phyloP scores from a whole-genome alignment of 2,329 filamentous ascomycete genomes.

The Diplodia scrobiculata region DNA sequence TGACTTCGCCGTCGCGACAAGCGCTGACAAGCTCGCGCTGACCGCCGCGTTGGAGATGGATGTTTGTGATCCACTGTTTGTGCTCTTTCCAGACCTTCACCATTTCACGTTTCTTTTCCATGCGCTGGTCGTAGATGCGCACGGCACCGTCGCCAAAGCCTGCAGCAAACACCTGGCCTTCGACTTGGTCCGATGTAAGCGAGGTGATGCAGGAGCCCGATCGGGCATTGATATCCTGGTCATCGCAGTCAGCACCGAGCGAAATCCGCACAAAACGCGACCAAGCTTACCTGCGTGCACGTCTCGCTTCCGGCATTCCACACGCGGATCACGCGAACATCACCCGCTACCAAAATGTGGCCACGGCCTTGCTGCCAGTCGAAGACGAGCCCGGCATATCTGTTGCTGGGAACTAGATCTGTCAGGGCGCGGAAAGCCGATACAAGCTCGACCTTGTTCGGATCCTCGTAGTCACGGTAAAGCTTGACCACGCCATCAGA shows the following conservation, averaged over 20 bases:
- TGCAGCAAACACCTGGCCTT: constrained; percentile 91
- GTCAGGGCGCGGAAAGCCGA: constrained; percentile 89
- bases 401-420: constrained; percentile 89
- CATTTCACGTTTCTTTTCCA: constrained; percentile 85
- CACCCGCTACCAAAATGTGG: constrained; percentile 89
- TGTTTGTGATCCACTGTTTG: constrained; percentile 90
- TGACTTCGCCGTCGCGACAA: constrained; percentile 88
- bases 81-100: constrained; percentile 97
- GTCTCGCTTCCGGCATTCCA: constrained; percentile 96
- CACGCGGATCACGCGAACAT: constrained; percentile 90
- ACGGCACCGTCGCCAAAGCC: constrained; percentile 96
- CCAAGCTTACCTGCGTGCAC: constrained; percentile 67
- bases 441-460: constrained; percentile 76
- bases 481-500: constrained; percentile 93
- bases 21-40: constrained; percentile 88
- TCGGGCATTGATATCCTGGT: constrained; percentile 82
- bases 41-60: constrained; percentile 94
- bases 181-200: constrained; percentile 95
- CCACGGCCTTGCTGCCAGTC: constrained; percentile 99
- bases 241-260: constrained; percentile 20
- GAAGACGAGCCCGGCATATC: constrained; percentile 93
- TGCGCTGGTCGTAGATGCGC: constrained; percentile 86
- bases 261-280: neutral
- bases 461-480: constrained; percentile 86
- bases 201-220: constrained; percentile 96